These are phyloP conservation scores for Talaromyces islandicus DNA, from an alignment of 2,329 filamentous ascomycete genomes.

Conservation along the genomic window DNA sequence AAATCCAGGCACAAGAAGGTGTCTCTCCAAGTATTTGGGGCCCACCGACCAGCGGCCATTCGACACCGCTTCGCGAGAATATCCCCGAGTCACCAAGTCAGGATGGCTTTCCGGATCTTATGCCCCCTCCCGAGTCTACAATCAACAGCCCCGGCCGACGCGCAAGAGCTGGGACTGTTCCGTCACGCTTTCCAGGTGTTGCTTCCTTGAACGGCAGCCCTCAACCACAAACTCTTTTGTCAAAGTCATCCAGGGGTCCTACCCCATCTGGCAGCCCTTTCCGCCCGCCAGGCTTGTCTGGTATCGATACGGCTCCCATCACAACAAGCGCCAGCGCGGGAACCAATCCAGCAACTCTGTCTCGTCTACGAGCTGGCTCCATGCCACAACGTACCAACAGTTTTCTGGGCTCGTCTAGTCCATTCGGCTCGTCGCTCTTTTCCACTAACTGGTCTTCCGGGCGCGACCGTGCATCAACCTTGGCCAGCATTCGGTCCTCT, in stretches of 20 bases:
- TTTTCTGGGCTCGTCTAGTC: conserved; percentile 53
- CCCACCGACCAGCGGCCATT: conserved; percentile 92
- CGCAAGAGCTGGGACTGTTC: conserved; percentile 89
- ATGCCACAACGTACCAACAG: conserved; percentile 78
- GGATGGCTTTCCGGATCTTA: conserved; percentile 90
- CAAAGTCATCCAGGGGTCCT: conserved; percentile 69
- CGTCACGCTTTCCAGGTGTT: conserved; percentile 82
- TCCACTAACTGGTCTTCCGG: conserved; percentile 75
- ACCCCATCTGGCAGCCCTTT: conserved; percentile 86
- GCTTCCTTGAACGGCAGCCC: conserved; percentile 55
- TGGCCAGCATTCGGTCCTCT: conserved; percentile 81
- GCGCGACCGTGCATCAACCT: conserved; percentile 77
- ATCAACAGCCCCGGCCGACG: conserved; percentile 65
- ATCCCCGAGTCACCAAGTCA: conserved; percentile 91
- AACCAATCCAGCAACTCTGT: conserved; percentile 68
- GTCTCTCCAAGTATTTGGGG: conserved; percentile 78
- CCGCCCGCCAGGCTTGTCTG: conserved; percentile 52
- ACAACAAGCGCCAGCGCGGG: conserved; percentile 39
- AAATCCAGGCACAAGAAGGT: conserved; percentile 96
- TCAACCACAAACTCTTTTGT: conserved; percentile 53
- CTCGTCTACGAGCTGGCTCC: conserved; percentile 81
- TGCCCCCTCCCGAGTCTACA: conserved; percentile 61
- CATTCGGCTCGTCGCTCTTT: conserved; percentile 87
- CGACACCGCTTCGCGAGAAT: conserved; percentile 90
- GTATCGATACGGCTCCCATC: conserved; percentile 34